Evolutionary conservation across 2,329 filamentous ascomycete species (phyloP).

Genomic region (Cladorrhinum sp.): DNA sequence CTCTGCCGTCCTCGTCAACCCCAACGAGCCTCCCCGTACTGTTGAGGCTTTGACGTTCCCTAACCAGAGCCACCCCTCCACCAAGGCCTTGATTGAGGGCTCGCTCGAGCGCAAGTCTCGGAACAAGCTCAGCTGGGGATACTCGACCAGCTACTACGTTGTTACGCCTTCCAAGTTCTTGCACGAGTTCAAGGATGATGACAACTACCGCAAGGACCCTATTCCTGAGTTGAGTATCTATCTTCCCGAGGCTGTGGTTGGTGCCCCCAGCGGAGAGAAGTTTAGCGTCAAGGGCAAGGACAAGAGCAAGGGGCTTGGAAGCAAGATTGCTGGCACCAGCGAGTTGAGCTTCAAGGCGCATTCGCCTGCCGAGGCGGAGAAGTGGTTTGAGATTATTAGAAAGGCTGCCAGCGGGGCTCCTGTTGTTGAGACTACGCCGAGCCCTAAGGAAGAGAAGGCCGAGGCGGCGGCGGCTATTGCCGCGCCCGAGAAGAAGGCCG

Average conservation of each 20-base stretch:
- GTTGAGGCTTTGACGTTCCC: conserved; percentile 76
- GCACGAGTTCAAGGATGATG: conserved; percentile 94
- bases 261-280: conserved; percentile 69
- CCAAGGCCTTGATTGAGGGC: conserved; percentile 81
- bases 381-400: conserved; percentile 77
- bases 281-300: conserved; percentile 97
- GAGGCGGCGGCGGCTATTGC: conserved; percentile 21
- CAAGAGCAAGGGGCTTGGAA: conserved; percentile 72
- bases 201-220: conserved; percentile 67
- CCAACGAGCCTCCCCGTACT: conserved; percentile 68
- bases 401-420: conserved; percentile 50
- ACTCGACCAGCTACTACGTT: conserved; percentile 81
- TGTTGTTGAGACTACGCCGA: conserved; percentile 37
- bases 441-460: conserved; percentile 32
- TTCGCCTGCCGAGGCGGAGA: conserved; percentile 72
- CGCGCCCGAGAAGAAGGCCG: conserved; percentile 20
- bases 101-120: conserved; percentile 87
- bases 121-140: conserved; percentile 75
- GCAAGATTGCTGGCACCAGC: conserved; percentile 73
- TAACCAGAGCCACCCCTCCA: conserved; percentile 80
- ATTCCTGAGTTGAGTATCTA: conserved; percentile 85
- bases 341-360: conserved; percentile 88
- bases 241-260: conserved; percentile 83
- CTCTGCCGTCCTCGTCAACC: conserved; percentile 70
- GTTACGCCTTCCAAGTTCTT: conserved; percentile 84